Conservation (phyloP, 2,329 filamentous ascomycete species). For the Aspergillus sp. region DNA sequence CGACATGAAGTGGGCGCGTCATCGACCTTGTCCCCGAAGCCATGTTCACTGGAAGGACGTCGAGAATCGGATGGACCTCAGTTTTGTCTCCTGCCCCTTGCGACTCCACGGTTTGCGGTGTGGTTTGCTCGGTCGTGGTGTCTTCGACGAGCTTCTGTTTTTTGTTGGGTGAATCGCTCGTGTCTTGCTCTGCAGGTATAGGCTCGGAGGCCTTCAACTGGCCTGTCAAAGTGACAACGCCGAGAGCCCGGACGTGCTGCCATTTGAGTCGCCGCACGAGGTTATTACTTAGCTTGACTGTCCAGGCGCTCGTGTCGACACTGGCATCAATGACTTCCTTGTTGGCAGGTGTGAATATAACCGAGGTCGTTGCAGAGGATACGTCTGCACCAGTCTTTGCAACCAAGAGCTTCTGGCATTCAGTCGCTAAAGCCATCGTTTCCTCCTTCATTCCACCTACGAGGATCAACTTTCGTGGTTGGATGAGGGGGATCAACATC, state of each 20-base stretch:
- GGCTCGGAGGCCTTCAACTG: slow-evolving; percentile 55
- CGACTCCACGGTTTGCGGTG: slow-evolving; percentile 16
- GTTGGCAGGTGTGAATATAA: slow-evolving; percentile 79
- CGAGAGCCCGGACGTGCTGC: slow-evolving; percentile 88
- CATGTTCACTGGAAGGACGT: slow-evolving; percentile 60
- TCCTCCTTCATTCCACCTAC: slow-evolving; percentile 77
- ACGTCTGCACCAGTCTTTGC: slow-evolving; percentile 38
- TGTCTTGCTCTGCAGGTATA: slow-evolving; percentile 27
- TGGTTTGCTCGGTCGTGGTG: slow-evolving; percentile 18
- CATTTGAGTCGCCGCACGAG: slow-evolving; percentile 86
- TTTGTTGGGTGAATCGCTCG: slow-evolving; percentile 46
- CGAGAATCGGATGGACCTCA: slow-evolving; percentile 52
- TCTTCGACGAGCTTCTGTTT: slow-evolving; percentile 46
- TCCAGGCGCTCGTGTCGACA: slow-evolving; percentile 97
- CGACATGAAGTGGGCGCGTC: slow-evolving; percentile 88
- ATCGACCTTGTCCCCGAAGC: slow-evolving; percentile 72
- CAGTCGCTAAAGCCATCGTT: slow-evolving; percentile 72
- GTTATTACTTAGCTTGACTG: slow-evolving; percentile 80
- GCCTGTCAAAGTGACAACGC: slow-evolving; percentile 90
- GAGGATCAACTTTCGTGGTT: slow-evolving; percentile 92
- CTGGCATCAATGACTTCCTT: slow-evolving; percentile 80
- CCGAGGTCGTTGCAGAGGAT: slow-evolving; percentile 54
- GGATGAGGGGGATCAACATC: slow-evolving; percentile 91
- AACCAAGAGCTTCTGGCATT: slow-evolving; percentile 69
- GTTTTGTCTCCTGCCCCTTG: slow-evolving; percentile 29